Evolutionary conservation across 352 stramenopile genomes (phyloP).

Genomic region (Phytophthora citrophthora): DNA sequence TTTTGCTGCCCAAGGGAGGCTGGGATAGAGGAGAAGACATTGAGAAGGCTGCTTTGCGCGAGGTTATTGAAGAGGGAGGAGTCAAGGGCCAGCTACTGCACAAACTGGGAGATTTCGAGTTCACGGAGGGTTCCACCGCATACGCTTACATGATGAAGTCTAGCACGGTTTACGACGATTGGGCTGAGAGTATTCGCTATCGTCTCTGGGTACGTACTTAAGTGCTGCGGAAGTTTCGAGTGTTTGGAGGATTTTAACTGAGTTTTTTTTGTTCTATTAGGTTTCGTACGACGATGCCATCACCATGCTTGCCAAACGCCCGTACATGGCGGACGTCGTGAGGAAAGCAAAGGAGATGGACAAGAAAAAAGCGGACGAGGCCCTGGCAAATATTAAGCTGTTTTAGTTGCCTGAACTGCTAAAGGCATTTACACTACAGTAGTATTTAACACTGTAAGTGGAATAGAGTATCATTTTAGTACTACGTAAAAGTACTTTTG

Average conservation of each 20-base stretch:
- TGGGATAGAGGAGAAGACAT: constrained; percentile 17
- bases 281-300: constrained; percentile 19
- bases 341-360: background rate
- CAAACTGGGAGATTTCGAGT: background rate
- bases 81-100: constrained; percentile 1
- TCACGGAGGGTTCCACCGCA: background rate
- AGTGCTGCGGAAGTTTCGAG: too few relatives aligned
- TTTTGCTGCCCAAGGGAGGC: constrained; percentile 25
- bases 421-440: too few relatives aligned
- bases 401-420: too few relatives aligned
- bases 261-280: constrained; percentile 1
- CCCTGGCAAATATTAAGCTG: too few relatives aligned
- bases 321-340: constrained; percentile 12
- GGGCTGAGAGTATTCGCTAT: constrained; percentile 24
- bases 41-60: constrained; percentile 2
- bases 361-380: too few relatives aligned
- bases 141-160: constrained; percentile 21
- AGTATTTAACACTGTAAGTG: too few relatives aligned
- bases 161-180: constrained; percentile 12
- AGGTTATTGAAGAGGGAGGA: constrained; percentile 29
- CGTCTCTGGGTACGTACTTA: constrained; percentile 20
- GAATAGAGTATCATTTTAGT: too few relatives aligned
- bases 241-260: background rate
- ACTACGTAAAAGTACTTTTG: too few relatives aligned
- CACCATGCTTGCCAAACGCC: background rate